A percentile compares a stretch with the other conserved stretches of the same genome.
Evolutionary conservation across 305 asterid species (phyloP).

Genomic region (Fraxinus paxiana): DNA sequence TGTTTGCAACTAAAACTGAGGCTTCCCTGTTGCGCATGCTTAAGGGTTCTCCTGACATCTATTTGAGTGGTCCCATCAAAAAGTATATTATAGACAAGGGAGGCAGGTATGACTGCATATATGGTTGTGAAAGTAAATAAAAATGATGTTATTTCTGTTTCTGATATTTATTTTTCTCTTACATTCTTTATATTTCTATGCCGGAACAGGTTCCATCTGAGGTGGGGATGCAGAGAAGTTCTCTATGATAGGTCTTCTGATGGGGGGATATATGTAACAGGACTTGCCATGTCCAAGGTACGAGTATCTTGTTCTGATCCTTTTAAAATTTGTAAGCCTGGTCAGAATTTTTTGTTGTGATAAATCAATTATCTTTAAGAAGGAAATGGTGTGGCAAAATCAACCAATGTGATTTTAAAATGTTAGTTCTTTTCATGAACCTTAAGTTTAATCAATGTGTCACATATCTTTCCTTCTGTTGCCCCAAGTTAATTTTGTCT

Average conservation of each 20-base stretch:
- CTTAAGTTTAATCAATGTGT: neutral
- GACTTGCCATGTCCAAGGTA: constrained; percentile 94
- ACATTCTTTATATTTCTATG: constrained; percentile 19
- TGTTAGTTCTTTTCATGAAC: neutral
- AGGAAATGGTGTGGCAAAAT: constrained; percentile 11
- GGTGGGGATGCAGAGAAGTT: constrained; percentile 99
- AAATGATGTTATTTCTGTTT: constrained; percentile 9
- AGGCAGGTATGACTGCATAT: constrained; percentile 61
- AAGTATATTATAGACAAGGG: constrained; percentile 79
- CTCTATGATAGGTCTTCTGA: constrained; percentile 71
- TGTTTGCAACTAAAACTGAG: constrained; percentile 95
- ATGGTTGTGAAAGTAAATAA: constrained; percentile 7
- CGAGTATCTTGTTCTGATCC: constrained; percentile 16
- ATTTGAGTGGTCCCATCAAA: constrained; percentile 92
- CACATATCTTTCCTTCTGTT: neutral
- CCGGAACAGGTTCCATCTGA: constrained; percentile 74
- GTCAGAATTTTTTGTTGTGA: constrained; percentile 2
- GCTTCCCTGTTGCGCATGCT: constrained; percentile 98
- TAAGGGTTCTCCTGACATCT: constrained; percentile 92
- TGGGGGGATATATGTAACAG: constrained; percentile 67
- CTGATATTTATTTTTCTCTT: constrained; percentile 8
- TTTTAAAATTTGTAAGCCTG: constrained; percentile 9
- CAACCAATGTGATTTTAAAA: constrained; percentile 5
- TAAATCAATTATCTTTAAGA: neutral
- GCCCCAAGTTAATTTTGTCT: neutral